Conservation (phyloP, 257 asterid species). For the Ilex aquifolium region DNA sequence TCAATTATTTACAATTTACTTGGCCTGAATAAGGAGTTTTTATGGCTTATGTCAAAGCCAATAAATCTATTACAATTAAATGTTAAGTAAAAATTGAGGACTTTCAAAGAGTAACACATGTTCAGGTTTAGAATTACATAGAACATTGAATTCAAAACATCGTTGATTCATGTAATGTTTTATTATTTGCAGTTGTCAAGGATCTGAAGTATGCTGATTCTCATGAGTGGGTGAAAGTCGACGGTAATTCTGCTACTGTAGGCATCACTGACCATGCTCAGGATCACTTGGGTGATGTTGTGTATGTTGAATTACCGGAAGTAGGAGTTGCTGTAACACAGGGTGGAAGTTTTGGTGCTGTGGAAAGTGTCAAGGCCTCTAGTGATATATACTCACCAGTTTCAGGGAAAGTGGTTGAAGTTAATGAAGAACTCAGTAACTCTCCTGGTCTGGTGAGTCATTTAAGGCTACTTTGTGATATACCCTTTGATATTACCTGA, state of each 20-base stretch:
- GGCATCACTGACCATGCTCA: conserved; percentile 97
- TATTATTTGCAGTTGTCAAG: conserved; percentile 54
- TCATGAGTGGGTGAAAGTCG: conserved; percentile 93
- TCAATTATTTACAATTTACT: no score
- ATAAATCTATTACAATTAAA: no score
- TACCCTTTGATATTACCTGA: background rate
- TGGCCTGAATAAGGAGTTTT: no score
- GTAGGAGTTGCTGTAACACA: conserved; percentile 60
- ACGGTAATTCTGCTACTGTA: conserved; percentile 67
- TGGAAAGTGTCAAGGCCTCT: conserved; percentile 95
- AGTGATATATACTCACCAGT: conserved; percentile 90
- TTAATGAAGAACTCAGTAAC: conserved; percentile 53
- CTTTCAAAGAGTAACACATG: no score
- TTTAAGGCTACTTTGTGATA: conserved; percentile 3
- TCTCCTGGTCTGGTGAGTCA: conserved; percentile 87
- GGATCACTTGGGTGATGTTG: conserved; percentile 91
- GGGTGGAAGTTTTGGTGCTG: conserved; percentile 87
- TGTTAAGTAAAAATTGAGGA: no score
- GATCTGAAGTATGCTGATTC: conserved; percentile 85
- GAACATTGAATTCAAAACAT: no score
- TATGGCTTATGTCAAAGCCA: no score
- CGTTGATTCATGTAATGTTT: background rate
- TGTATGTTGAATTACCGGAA: conserved; percentile 86
- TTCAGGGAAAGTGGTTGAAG: conserved; percentile 80
- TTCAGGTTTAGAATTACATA: no score